A percentile compares a stretch with the other conserved stretches of the same genome.
Evolutionary conservation across 2,329 filamentous ascomycete genomes (phyloP).

Genomic region (Colletotrichum sp.): DNA sequence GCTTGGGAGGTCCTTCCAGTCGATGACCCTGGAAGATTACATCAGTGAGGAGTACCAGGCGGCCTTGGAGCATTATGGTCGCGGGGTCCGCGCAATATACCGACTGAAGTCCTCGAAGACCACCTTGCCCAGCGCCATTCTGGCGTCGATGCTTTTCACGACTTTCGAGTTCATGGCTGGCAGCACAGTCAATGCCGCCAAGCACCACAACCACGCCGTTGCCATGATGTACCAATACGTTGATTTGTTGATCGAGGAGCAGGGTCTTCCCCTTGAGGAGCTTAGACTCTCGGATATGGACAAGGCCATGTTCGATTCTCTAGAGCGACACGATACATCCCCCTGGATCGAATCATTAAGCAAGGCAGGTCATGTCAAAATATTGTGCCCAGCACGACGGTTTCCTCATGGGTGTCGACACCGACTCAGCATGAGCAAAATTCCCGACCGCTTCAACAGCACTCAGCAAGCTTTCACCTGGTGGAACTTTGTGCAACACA

Average conservation of each 20-base stretch:
- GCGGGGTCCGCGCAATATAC: not conserved
- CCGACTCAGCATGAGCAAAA: not conserved
- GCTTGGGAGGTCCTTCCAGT: not conserved
- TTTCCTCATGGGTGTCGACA: conserved; percentile 4
- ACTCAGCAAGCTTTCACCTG: not conserved
- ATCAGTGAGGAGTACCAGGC: not conserved
- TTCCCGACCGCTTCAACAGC: not conserved
- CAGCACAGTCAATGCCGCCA: not conserved
- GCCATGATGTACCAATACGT: conserved; percentile 15
- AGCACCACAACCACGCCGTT: not conserved
- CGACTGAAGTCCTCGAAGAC: not conserved
- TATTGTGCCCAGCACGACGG: not conserved
- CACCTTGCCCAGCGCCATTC: not conserved
- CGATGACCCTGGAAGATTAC: not conserved
- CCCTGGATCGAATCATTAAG: not conserved
- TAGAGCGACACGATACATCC: conserved; percentile 4
- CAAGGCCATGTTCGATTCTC: not conserved
- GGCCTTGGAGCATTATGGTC: conserved; percentile 10
- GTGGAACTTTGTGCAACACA: conserved; percentile 10
- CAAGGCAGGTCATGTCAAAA: not conserved
- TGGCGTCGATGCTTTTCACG: conserved; percentile 9
- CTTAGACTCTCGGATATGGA: not conserved
- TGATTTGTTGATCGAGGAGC: not conserved
- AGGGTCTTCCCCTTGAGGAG: not conserved
- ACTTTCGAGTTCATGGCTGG: conserved; percentile 5